Conservation (phyloP, 2,329 filamentous ascomycete genomes). For the Verticillium nonalfalfae region DNA sequence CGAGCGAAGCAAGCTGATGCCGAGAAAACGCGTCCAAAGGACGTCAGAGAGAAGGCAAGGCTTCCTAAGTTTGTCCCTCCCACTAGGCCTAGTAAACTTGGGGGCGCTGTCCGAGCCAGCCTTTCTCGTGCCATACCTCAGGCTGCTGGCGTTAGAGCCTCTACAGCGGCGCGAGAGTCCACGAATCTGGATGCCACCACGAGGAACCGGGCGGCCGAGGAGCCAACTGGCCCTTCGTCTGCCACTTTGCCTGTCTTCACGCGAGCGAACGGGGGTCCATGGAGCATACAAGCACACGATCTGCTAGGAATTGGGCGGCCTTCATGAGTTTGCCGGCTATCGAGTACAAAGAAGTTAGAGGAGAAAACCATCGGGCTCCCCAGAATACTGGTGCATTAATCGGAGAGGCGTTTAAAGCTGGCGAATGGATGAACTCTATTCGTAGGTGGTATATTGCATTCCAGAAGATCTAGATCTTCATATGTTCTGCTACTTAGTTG, state of each 20-base stretch:
- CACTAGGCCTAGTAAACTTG: background rate
- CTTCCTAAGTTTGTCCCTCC: background rate
- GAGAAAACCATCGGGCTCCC: no score
- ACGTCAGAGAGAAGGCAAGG: background rate
- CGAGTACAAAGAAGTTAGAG: no score
- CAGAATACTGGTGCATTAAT: no score
- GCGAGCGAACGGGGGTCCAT: constrained; percentile 53
- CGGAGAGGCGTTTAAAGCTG: no score
- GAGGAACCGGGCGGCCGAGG: background rate
- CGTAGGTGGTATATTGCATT: no score
- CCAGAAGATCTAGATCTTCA: no score
- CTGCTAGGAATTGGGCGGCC: constrained; percentile 40
- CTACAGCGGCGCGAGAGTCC: background rate
- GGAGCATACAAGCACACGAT: constrained; percentile 64
- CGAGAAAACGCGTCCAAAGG: background rate
- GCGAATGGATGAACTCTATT: no score
- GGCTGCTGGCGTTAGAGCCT: background rate
- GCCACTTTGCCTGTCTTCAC: constrained; percentile 34
- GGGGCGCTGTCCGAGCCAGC: background rate
- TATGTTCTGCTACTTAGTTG: no score
- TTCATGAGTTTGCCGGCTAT: background rate
- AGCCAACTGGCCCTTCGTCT: background rate
- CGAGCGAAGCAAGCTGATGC: background rate
- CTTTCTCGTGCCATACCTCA: background rate
- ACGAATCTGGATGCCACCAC: background rate